These are phyloP conservation scores for Bolboschoenoplectus hybrid DNA, from an alignment of 202 grass and related monocot genomes.

Conservation along the genomic window DNA sequence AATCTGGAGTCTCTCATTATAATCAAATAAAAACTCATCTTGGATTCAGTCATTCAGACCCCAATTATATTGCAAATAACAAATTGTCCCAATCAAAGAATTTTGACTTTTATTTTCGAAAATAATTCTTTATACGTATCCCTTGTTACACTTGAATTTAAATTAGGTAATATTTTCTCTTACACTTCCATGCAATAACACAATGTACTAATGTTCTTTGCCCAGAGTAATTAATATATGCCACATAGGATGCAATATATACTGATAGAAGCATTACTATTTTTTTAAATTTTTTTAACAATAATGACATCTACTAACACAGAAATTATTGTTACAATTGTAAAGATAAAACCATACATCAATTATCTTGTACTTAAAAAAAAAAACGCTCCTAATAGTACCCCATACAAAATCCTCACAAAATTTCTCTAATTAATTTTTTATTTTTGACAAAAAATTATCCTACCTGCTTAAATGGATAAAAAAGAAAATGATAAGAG, in stretches of 20 bases:
- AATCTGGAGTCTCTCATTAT: neutral
- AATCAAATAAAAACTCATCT: neutral
- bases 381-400: too few relatives aligned
- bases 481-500: too few relatives aligned
- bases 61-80: neutral
- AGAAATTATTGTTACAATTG: neutral
- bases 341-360: neutral
- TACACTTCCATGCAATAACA: neutral
- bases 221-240: neutral
- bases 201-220: neutral
- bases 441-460: too few relatives aligned
- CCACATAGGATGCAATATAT: neutral
- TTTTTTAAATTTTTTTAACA: too few relatives aligned
- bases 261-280: neutral
- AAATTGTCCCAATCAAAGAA: constrained; percentile 21
- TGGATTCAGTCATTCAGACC: neutral
- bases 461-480: too few relatives aligned
- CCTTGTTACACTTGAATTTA: neutral
- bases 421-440: too few relatives aligned
- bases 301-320: too few relatives aligned
- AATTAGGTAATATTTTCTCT: neutral
- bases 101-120: neutral
- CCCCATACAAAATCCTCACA: too few relatives aligned
- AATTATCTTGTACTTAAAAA: neutral
- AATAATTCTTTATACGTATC: neutral